These are phyloP conservation scores for Leucocoprinus gongylophorus DNA, from an alignment of 1,284 basidiomycete genomes.

Conservation along the genomic window DNA sequence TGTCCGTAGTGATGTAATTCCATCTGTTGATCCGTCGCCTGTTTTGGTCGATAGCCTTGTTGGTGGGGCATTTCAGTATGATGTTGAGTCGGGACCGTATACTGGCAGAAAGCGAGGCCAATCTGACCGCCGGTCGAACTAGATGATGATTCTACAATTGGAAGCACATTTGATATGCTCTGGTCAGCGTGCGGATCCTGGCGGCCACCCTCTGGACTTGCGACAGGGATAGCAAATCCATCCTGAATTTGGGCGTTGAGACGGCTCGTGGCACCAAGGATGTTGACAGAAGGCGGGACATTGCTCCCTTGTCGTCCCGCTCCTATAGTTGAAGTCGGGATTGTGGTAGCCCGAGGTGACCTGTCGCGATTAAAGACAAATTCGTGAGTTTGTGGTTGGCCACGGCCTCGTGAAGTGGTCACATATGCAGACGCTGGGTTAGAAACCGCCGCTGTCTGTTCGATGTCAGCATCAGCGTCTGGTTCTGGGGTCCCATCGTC, in stretches of 20 bases:
- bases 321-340: conserved; percentile 16
- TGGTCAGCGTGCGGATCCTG: conserved; percentile 25
- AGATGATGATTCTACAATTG: conserved; percentile 43
- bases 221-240: conserved; percentile 20
- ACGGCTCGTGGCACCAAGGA: conserved; percentile 26
- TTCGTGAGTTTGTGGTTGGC: conserved; percentile 24
- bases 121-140: conserved; percentile 30
- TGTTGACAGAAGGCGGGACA: conserved; percentile 22
- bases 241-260: conserved; percentile 28
- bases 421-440: conserved; percentile 22
- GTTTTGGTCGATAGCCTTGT: not conserved
- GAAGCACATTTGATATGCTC: conserved; percentile 47
- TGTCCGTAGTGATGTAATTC: not conserved
- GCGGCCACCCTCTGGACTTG: conserved; percentile 27
- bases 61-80: not conserved
- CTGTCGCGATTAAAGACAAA: conserved; percentile 29
- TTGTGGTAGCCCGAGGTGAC: conserved; percentile 23
- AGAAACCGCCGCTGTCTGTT: conserved; percentile 15
- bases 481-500: conserved; percentile 46
- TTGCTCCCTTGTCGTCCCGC: conserved; percentile 16
- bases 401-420: conserved; percentile 14
- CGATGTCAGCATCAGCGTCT: conserved; percentile 39
- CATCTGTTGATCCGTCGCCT: conserved; percentile 21
- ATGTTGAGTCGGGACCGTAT: not conserved
- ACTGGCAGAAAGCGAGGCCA: not conserved